A percentile compares a stretch with the other conserved stretches of the same genome.
Conservation (phyloP, 306 rosid species). For the Mimosa bimucronata region DNA sequence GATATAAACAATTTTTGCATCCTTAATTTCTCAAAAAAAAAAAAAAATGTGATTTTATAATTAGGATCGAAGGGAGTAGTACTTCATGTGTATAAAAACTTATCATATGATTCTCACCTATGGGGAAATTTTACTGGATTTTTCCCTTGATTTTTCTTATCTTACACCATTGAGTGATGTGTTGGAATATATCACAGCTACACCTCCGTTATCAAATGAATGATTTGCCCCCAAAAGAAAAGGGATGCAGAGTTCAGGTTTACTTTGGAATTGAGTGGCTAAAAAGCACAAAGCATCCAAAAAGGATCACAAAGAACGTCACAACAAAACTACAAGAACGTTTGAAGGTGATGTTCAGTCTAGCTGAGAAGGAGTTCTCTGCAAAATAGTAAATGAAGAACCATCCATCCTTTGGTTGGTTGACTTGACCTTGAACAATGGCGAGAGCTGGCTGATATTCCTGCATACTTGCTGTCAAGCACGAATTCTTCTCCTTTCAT, state of each 20-base stretch:
- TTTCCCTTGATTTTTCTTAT: constrained; percentile 19
- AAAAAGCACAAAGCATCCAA: constrained; percentile 81
- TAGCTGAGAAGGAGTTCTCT: constrained; percentile 73
- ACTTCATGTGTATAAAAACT: too few relatives aligned
- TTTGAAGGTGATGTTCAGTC: constrained; percentile 52
- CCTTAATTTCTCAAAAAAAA: too few relatives aligned
- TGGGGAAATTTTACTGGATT: too few relatives aligned
- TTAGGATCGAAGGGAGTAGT: too few relatives aligned
- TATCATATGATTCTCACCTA: too few relatives aligned
- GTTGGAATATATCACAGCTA: constrained; percentile 59
- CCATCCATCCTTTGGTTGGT: constrained; percentile 1
- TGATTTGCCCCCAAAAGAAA: constrained; percentile 73
- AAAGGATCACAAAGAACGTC: constrained; percentile 84
- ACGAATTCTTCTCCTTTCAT: constrained; percentile 17
- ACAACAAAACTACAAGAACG: constrained; percentile 56
- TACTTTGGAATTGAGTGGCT: constrained; percentile 88
- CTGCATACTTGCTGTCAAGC: not conserved
- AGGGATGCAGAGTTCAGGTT: constrained; percentile 73
- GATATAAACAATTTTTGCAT: too few relatives aligned
- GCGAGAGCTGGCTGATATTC: constrained; percentile 34
- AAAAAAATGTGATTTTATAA: too few relatives aligned
- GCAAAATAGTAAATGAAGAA: constrained; percentile 45
- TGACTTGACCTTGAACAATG: constrained; percentile 13
- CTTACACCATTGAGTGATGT: constrained; percentile 27
- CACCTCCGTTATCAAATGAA: constrained; percentile 85